Evolutionary conservation across 495 filamentous ascomycete genomes (phyloP), one percentile per base, ranked within the genome.

Genomic region (Aspergillus taichungensis): DNA sequence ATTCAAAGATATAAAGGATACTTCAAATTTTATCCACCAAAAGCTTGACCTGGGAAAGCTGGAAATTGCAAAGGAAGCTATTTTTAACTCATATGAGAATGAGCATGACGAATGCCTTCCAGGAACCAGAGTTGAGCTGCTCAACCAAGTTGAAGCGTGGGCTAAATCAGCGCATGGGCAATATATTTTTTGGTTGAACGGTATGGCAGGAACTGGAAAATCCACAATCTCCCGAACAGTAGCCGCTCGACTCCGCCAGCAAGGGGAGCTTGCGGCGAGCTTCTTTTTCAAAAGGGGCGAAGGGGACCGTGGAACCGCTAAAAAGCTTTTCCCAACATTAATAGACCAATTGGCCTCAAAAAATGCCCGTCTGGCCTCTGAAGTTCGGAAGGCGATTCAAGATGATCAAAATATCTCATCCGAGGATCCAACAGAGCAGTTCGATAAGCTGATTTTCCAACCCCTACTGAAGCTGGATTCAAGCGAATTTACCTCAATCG

Each of bases 201-300:
- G 35, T 7, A 18, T 36, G 32, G 35, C 33, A 8, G 42, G 35
- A n/a, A 42, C 40, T 13, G 40, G 40, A n/a, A 42, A 42, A 12
- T 42, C 40, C 2, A 42, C 40, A 31, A 42, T 42, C 9, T 28
- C 28, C 5, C 27, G 40, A 3, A 42, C 40, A 5, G 12, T 42
- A 1, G 40, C 40, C 12, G 1, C 6, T 5, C 3, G 13, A 3
- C 13, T 42, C 27, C 40, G 33, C 29, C 28, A n/a, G 9, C 7
- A 32, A 11, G 40, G 27, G 4, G 12, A 32, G 11, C 30, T 42
- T 8, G 40, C 5, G 1, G 40, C 8, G 1, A 42, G 40, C 12
- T 42, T 42, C 12, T 72, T 77, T 54, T 77, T 77, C 55, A 71
- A 68, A 30, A 64, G 60, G 50, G 63, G 68, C n/a, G 59, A 66